Evolutionary conservation across 441 rosid genomes (phyloP), one percentile per base, ranked within the genome.

Genomic region (Pelargonium citronellum): DNA sequence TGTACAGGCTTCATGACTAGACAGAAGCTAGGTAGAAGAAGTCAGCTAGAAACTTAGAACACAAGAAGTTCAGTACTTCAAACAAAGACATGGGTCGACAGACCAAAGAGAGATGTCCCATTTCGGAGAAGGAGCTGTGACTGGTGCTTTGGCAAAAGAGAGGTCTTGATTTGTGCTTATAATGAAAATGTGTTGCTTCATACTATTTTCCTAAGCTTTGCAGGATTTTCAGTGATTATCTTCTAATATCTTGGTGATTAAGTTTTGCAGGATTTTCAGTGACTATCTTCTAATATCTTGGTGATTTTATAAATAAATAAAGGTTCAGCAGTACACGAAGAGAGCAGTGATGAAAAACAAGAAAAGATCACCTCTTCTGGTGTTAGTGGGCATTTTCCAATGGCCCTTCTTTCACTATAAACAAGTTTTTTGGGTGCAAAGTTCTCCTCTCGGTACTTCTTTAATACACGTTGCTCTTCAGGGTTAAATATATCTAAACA

Each of bases 351-450:
- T 41, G n/a, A 68, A 62, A 19, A 70, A 71, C 69, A 46, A 60
- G 5, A 37, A 13, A 75, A 37, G 24, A n/a, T 53, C 73, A 95
- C 99, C 99, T 95, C 98, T 84, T 90, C 96, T 72, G 99, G 98
- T 73, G 99, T 89, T 72, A 95, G 80, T 55, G 98, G 98, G 71
- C 98, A 91, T 78, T 92, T 95, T 39, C 99, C 98, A 24, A 90
- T 92, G 69, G 96, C 96, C 73, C 99, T 85, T 79, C 98, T 87
- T 88, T 92, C 95, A 13, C 79, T 75, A 72, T 85, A 85, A 71
- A 90, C 67, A 51, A 92, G 96, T 66, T 67, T 84, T 72, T 95
- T 95, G 66, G 80, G 75, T 0, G 95, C 93, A 83, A 95, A 95
- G 75, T 92, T 92, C 77, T 85, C 89, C 78, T 88, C 67, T 15